phyloP scores from a whole-genome alignment of 208 protist genomes.

The Leishmania tropica region DNA sequence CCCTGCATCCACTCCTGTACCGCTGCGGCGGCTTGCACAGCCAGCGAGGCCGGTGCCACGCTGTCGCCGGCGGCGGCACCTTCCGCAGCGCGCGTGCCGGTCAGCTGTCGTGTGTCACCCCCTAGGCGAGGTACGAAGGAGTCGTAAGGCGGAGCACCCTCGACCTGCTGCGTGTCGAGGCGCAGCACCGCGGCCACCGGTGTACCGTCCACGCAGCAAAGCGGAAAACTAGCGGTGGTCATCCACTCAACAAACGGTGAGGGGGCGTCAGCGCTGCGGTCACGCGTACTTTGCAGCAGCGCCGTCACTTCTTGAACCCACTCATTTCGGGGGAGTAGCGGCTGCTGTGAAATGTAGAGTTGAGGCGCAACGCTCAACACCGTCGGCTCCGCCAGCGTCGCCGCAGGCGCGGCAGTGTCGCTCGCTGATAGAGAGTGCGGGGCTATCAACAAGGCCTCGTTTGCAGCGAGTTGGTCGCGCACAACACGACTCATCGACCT shows the following conservation, averaged over 20 bases:
- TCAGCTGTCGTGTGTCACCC: not conserved
- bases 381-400: not conserved
- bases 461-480: conserved; percentile 1
- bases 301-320: conserved; percentile 3
- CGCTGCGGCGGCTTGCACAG: not conserved
- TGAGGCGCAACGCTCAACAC: conserved; percentile 1
- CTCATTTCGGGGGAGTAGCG: conserved; percentile 4
- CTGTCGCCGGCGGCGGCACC: not conserved
- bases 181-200: conserved; percentile 19
- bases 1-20: conserved; percentile 14
- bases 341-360: conserved; percentile 13
- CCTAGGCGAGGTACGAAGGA: conserved; percentile 24
- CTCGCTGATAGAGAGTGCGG: not conserved
- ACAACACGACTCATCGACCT: conserved; percentile 1
- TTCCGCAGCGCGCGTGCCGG: not conserved
- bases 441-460: conserved; percentile 21
- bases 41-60: not conserved
- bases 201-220: conserved; percentile 4
- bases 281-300: not conserved
- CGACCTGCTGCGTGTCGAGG: conserved; percentile 15
- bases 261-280: not conserved
- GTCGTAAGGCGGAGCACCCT: conserved; percentile 16
- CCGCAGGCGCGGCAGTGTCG: too few relatives aligned
- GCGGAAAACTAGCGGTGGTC: conserved; percentile 7
- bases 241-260: conserved; percentile 15